phyloP scores from a whole-genome alignment of 768 basidiomycete genomes.

The Boletus rufocinnamomeus region DNA sequence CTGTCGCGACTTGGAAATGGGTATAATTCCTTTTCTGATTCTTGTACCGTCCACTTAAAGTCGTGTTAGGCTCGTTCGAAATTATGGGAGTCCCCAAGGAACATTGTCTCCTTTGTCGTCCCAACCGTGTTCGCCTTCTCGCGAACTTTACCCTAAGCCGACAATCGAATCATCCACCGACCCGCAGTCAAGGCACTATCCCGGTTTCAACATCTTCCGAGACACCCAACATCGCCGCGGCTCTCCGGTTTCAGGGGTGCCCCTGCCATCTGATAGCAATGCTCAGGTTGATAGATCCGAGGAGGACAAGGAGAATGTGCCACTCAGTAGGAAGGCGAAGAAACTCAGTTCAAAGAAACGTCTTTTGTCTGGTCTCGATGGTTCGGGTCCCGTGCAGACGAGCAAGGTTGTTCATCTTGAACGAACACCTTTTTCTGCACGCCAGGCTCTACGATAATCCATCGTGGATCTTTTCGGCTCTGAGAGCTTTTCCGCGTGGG shows the following conservation, averaged over 20 bases:
- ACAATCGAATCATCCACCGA: constrained; percentile 45
- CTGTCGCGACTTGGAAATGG: constrained; percentile 35
- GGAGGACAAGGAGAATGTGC: constrained; percentile 62
- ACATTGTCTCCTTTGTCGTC: constrained; percentile 16
- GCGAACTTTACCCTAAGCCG: constrained; percentile 30
- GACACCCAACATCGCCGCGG: constrained; percentile 37
- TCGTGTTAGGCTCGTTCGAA: constrained; percentile 17
- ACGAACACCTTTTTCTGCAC: constrained; percentile 19
- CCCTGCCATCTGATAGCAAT: constrained; percentile 3
- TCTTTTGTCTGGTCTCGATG: constrained; percentile 3
- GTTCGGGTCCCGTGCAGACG: constrained; percentile 7
- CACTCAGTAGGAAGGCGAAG: constrained; percentile 47
- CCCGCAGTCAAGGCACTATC: constrained; percentile 63
- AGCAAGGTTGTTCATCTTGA: constrained; percentile 12
- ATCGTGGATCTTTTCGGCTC: neutral
- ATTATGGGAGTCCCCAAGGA: constrained; percentile 7
- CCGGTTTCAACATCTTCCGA: constrained; percentile 61
- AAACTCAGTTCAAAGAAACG: constrained; percentile 39
- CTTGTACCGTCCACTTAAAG: constrained; percentile 42
- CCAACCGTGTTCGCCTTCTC: constrained; percentile 14
- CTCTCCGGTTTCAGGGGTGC: constrained; percentile 1
- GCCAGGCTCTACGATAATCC: constrained; percentile 24
- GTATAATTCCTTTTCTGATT: constrained; percentile 28
- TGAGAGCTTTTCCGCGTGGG: neutral
- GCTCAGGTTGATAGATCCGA: constrained; percentile 23